Base-by-base conservation (phyloP, 352 stramenopile species). In the Phytophthora tentaculata region DNA sequence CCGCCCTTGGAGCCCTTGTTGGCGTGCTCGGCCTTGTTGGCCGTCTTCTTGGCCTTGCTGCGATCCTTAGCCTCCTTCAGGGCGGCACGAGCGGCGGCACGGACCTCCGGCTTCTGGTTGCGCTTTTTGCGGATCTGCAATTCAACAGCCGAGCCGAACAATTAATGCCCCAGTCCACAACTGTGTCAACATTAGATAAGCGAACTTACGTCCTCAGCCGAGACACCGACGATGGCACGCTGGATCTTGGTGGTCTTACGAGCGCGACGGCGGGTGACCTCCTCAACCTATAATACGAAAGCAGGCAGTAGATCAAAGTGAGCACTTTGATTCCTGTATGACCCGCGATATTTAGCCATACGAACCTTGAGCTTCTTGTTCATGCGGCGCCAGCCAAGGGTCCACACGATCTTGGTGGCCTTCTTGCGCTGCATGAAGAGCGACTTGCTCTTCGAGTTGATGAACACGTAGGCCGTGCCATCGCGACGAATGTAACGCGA, bases 381-480 rank as follows among this genome's bases (percentile, higher is more conserved):
- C 82, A 99, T 97, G 76, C 96, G 95, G 77, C 97, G 94, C 97
- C 97, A 99, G 64, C 82, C 86, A 64, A 93, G 88, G 62, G 98
- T 99, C 98, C 98, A 99, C 63, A 98, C 94, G 67, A 99, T 97
- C 86, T 99, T 99, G 56, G 97, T 98, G 43, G 98, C 94, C 90
- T 99, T 99, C 91, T 99, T 99, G 76, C 97, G 90, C 88, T 99
- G 97, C 76, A 99, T 74, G 73, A 98, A 99, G 52, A 99, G 88
- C 71, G 91, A 98, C 89, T 98, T 98, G 79, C 94, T 97, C 95
- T 99, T 99, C 67, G 90, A 84, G 72, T 92, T 98, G 60, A 98
- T 85, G 81, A 99, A 96, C 71, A 90, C 95, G 79, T 99, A 90
- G 57, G 94, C 92, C 79, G 97, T 79, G 67, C 95, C 97, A 94